Conservation (phyloP, 345 rosid species). For the Eucalyptus curtisii region DNA sequence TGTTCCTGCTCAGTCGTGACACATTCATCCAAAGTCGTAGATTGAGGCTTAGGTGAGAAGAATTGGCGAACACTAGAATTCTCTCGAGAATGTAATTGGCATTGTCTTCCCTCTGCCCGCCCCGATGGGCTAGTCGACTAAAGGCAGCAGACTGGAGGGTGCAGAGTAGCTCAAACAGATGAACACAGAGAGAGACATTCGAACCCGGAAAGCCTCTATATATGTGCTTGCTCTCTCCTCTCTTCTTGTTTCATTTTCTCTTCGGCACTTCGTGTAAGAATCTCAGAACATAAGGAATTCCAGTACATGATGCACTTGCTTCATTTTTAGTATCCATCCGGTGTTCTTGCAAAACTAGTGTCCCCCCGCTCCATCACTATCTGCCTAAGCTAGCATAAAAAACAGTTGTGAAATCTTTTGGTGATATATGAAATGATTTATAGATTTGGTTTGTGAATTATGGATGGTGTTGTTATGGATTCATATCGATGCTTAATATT, state of each 20-base stretch:
- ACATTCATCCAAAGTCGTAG: not conserved
- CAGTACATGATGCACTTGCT: not conserved
- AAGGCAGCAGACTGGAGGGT: not conserved
- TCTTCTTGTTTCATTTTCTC: not conserved
- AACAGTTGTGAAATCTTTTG: not conserved
- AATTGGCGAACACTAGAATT: not conserved
- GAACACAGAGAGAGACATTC: not conserved
- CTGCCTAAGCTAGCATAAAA: not conserved
- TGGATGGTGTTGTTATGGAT: no score
- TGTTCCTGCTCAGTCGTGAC: slow-evolving; percentile 15
- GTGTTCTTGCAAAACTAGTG: not conserved
- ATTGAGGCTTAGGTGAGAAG: not conserved
- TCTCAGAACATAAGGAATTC: not conserved
- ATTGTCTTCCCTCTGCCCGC: not conserved
- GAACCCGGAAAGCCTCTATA: not conserved
- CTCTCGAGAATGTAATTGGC: not conserved
- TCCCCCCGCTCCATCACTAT: not conserved
- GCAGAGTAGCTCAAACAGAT: not conserved
- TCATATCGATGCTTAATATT: no score
- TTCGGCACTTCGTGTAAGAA: not conserved
- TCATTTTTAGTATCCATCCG: not conserved
- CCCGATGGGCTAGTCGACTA: not conserved
- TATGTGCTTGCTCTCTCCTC: not conserved
- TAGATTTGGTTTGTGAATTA: no score
- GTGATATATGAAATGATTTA: no score